phyloP scores from a whole-genome alignment of 352 stramenopile genomes.

The Globisporangium canariense region DNA sequence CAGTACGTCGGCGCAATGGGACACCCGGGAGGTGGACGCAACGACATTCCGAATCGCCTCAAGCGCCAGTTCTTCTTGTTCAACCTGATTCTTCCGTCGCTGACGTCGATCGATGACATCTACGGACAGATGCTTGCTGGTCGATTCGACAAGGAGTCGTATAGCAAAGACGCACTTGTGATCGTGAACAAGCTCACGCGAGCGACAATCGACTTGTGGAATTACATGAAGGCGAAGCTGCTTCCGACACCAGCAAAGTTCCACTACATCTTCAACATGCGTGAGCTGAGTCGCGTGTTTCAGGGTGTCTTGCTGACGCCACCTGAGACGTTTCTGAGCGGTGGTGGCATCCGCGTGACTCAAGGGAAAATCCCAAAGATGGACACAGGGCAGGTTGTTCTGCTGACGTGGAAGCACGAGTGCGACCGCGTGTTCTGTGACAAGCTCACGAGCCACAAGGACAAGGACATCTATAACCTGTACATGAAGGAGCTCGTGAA shows the following conservation, averaged over 20 bases:
- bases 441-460: slow-evolving; percentile 97
- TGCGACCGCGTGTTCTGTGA: slow-evolving; percentile 97
- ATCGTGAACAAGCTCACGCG: slow-evolving; percentile 94
- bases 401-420: slow-evolving; percentile 98
- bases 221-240: slow-evolving; percentile 97
- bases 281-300: slow-evolving; percentile 97
- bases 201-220: slow-evolving; percentile 96
- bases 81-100: slow-evolving; percentile 96
- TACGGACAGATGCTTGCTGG: slow-evolving; percentile 98
- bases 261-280: slow-evolving; percentile 99
- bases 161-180: slow-evolving; percentile 77
- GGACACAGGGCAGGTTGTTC: slow-evolving; percentile 88
- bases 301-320: slow-evolving; percentile 96
- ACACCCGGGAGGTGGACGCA: slow-evolving; percentile 95
- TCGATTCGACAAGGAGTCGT: slow-evolving; percentile 89
- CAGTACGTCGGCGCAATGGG: slow-evolving; percentile 98
- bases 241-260: slow-evolving; percentile 97
- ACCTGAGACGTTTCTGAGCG: slow-evolving; percentile 92
- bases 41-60: slow-evolving; percentile 98
- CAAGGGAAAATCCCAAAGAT: slow-evolving; percentile 89
- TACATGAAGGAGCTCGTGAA: slow-evolving; percentile 92
- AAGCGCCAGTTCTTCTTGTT: slow-evolving; percentile 99
- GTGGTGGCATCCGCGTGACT: slow-evolving; percentile 76
- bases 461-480: slow-evolving; percentile 93
- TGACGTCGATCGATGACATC: slow-evolving; percentile 99